Evolutionary conservation across 345 rosid genomes (phyloP).

Genomic region (Toxicodendron radicans): DNA sequence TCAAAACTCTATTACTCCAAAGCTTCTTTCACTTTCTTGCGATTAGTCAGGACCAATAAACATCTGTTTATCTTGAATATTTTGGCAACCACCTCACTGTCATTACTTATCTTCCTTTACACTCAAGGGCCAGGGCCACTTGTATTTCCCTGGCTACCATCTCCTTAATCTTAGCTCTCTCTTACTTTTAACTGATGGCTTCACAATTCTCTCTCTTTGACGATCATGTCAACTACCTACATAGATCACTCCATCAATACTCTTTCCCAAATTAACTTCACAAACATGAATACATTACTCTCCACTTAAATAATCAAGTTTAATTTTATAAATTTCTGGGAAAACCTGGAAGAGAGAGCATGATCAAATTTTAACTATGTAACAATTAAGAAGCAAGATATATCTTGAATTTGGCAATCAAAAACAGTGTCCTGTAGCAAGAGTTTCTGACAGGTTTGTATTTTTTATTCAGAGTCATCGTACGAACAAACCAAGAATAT

Average conservation of each 20-base stretch:
- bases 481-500: too few species aligned
- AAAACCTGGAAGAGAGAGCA: too few species aligned
- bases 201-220: background rate
- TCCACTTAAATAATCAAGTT: too few species aligned
- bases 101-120: background rate
- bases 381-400: too few species aligned
- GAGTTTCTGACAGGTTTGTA: conserved; percentile 32
- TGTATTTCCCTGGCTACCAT: background rate
- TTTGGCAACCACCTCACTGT: background rate
- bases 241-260: background rate
- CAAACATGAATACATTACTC: too few species aligned
- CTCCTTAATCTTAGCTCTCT: background rate
- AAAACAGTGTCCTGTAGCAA: background rate
- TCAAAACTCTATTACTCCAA: too few species aligned
- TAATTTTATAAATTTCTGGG: too few species aligned
- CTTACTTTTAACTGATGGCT: background rate
- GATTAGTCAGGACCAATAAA: background rate
- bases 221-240: background rate
- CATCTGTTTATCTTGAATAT: background rate
- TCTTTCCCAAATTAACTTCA: too few species aligned
- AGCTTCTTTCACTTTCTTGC: background rate
- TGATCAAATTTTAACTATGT: too few species aligned
- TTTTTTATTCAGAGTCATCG: conserved; percentile 11
- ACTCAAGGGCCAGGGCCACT: conserved; percentile 4
- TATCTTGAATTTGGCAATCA: too few species aligned